Percentiles rank a stretch among this genome's conserved stretches.
phyloP scores from a whole-genome alignment of 2,329 filamentous ascomycete genomes.

The Epicoccum sorghinum region DNA sequence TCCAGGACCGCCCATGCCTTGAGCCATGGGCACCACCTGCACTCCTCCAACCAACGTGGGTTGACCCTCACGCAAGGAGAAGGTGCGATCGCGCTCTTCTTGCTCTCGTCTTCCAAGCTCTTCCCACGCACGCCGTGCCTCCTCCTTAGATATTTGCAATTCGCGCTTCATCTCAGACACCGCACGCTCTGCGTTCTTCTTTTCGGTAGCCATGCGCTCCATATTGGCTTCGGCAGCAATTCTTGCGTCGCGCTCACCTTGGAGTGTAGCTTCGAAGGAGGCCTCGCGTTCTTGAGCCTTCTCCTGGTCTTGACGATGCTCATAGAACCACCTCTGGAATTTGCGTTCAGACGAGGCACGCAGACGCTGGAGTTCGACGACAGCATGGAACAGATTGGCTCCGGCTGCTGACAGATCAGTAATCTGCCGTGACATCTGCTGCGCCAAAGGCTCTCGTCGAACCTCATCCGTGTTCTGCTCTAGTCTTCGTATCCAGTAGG shows the following conservation, averaged over 20 bases:
- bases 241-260: constrained; percentile 73
- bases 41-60: constrained; percentile 91
- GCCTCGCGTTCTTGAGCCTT: constrained; percentile 81
- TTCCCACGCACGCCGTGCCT: constrained; percentile 95
- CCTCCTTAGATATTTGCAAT: constrained; percentile 91
- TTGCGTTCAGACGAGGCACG: constrained; percentile 95
- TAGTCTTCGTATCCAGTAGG: constrained; percentile 93
- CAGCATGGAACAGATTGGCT: constrained; percentile 95
- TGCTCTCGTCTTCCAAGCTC: constrained; percentile 92
- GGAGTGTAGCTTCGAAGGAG: constrained; percentile 76
- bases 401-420: constrained; percentile 97
- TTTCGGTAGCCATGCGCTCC: constrained; percentile 71
- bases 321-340: constrained; percentile 98
- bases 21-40: constrained; percentile 92
- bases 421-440: constrained; percentile 90
- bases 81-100: constrained; percentile 85
- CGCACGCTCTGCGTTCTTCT: constrained; percentile 73
- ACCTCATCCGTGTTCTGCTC: constrained; percentile 90
- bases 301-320: constrained; percentile 88
- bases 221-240: constrained; percentile 70
- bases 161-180: constrained; percentile 92
- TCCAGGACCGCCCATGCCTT: constrained; percentile 58
- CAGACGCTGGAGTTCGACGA: constrained; percentile 92
- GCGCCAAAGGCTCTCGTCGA: constrained; percentile 78
- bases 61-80: constrained; percentile 83